Conservation (phyloP, 306 rosid species). For the Macrotyloma uniflorum region DNA sequence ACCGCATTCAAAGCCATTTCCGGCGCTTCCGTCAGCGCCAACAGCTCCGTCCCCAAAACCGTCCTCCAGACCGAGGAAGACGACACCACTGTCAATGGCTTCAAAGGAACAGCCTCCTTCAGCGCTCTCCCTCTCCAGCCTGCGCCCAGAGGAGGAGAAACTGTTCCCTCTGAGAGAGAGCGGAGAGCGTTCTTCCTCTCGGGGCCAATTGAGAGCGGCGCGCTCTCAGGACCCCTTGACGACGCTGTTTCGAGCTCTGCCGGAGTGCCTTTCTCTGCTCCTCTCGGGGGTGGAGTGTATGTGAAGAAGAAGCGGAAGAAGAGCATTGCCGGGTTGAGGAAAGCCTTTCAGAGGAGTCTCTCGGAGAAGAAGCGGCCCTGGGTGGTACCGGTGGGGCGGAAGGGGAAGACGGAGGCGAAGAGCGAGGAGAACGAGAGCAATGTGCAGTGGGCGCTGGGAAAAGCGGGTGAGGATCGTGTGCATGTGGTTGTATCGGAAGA, state of each 20-base stretch:
- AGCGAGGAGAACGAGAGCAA: slow-evolving; percentile 45
- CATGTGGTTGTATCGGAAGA: slow-evolving; percentile 92
- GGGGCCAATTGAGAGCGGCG: slow-evolving; percentile 88
- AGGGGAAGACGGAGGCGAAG: slow-evolving; percentile 54
- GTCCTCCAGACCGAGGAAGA: slow-evolving; percentile 61
- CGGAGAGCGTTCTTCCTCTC: slow-evolving; percentile 83
- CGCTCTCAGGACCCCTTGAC: slow-evolving; percentile 84
- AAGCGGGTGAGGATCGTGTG: slow-evolving; percentile 95
- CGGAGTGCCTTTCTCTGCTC: slow-evolving; percentile 78
- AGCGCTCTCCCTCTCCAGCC: slow-evolving; percentile 83
- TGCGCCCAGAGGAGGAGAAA: slow-evolving; percentile 46
- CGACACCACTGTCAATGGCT: slow-evolving; percentile 65
- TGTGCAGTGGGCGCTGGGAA: slow-evolving; percentile 90
- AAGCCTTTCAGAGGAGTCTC: slow-evolving; percentile 67
- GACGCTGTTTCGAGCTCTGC: slow-evolving; percentile 39
- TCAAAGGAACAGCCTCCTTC: slow-evolving; percentile 76
- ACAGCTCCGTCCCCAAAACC: slow-evolving; percentile 74
- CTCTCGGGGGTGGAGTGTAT: slow-evolving; percentile 61
- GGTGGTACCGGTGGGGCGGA: slow-evolving; percentile 77
- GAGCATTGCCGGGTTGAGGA: slow-evolving; percentile 65
- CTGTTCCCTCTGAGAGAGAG: slow-evolving; percentile 62
- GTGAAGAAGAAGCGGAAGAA: slow-evolving; percentile 66
- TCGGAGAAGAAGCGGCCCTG: slow-evolving; percentile 88
- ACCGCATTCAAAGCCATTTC: slow-evolving; percentile 80
- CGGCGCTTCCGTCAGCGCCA: slow-evolving; percentile 90